Evolutionary conservation across 2,329 filamentous ascomycete genomes (phyloP), one percentile per base, ranked within the genome.

Genomic region (Cytospora paraplurivora): DNA sequence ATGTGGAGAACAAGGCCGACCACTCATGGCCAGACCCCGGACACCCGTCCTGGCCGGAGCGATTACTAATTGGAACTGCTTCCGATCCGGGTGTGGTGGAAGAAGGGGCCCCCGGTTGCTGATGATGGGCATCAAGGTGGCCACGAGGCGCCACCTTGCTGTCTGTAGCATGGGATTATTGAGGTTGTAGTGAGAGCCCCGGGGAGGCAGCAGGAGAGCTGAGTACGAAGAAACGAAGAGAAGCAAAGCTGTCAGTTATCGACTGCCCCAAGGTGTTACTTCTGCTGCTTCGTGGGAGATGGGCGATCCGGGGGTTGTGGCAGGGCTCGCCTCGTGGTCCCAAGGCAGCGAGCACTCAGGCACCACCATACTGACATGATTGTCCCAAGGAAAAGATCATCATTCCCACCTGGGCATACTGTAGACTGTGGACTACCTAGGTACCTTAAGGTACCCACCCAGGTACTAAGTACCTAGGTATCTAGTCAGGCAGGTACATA

Each of bases 11-110:
- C 35, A 34, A 57, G 27, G 35, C 44, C 50, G 55, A 47, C 63
- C 63, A 65, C 49, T 65, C 63, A 62, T 19, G 8, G 41, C 56
- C 47, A 34, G 37, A 52, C 38, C 33, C 56, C 61, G 52, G 58
- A 57, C 47, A 56, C 56, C 61, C 64, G 56, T 54, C 64, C 54
- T 51, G 27, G 47, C 52, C 53, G 56, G 49, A 34, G 63, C 53
- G 61, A 56, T 44, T 56, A 56, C 60, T 33, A 59, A 56, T 59
- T 63, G 55, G 63, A 41, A 56, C 56, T 35, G 35, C 47, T 21
- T 54, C 56, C 56, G 60, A 65, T 59, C 56, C 41, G 41, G 41
- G 19, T 6, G 35, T 37, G 8, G 41, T n/a, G 13, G 7, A 44
- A 44, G 41, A n/a, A 56, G 33, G 51, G 38, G 59, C 19, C 41